Base-by-base conservation (phyloP, 2,329 filamentous ascomycete genomes). In the Cadophora gregata region DNA sequence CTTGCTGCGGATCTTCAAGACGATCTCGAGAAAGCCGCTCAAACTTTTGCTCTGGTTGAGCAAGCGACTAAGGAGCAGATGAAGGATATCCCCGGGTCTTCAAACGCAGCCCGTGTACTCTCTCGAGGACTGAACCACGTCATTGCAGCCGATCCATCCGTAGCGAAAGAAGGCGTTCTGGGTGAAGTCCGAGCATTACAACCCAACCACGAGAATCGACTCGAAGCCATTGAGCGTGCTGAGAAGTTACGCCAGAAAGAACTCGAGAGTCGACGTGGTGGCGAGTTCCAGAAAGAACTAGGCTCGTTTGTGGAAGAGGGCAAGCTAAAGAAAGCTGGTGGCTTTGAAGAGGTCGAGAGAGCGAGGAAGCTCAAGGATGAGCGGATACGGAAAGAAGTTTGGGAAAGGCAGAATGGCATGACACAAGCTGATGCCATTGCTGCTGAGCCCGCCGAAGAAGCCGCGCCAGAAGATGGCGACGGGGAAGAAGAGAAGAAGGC, bases 1-100 rank as follows among this genome's bases (percentile, higher is more conserved):
- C 86, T 99, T 69, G 90, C 95, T 71, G 88, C 94, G 53, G 96
- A 99, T 81, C 81, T 99, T 70, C 89, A 96, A 75, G 94, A 97
- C 76, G 96, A 99, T 81, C 83, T 99, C 56, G 94, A 98, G 77
- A 97, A 98, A 81, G 94, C 95, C 1, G 89, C 90, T 0, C 91
- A 96, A 79, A 98, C 96, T 0, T 97, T 99, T 76, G 91, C 93
- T 27, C 86, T 99, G 0, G 96, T 99, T 19, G 96, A 99, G 80
- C 92, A 98, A 80, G 96, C 96, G 9, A 98, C 94, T n/a, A 97
- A 97, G 80, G 93, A 98, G 80, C 96, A 99, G 78, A 92, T 96
- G 80, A 93, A 96, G 77, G 90, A 91, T 67, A 86, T 82, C 59
- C 85, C 86, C 6, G 79, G 80, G 4, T 78, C 78, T 47, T 82